Percentiles rank a stretch among this genome's conserved stretches.
Conservation (phyloP, 2,329 filamentous ascomycete species). For the Stachybotrys elegans region DNA sequence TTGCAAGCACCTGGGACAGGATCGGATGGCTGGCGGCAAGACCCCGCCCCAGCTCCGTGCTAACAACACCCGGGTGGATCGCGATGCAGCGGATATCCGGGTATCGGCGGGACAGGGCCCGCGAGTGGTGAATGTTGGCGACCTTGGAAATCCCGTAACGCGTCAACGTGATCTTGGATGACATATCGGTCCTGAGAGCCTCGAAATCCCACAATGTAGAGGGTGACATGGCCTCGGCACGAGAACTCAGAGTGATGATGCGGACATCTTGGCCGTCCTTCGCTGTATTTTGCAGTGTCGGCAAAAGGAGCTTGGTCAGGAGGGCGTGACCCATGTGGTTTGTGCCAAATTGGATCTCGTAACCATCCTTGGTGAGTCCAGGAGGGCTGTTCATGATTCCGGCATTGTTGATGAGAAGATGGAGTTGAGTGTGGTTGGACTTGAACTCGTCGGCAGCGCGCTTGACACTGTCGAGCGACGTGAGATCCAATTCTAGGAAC, state of each 20-base stretch:
- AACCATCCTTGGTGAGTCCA: conserved; percentile 33
- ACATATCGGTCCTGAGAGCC: conserved; percentile 1
- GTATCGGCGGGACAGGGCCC: background rate
- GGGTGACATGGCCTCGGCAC: background rate
- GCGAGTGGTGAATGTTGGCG: conserved; percentile 2
- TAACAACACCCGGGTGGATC: conserved; percentile 4
- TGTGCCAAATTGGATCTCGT: conserved; percentile 39
- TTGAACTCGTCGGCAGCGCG: conserved; percentile 31
- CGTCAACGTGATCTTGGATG: background rate
- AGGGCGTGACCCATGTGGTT: conserved; percentile 42
- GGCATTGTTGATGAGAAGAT: conserved; percentile 37
- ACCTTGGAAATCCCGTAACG: conserved; percentile 6
- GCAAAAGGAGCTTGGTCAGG: conserved; percentile 29
- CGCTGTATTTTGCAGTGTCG: conserved; percentile 15
- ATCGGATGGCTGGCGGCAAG: background rate
- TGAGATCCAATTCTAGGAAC: conserved; percentile 40
- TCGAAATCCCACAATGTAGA: background rate
- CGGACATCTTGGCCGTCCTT: background rate
- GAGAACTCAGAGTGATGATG: background rate
- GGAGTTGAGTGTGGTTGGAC: conserved; percentile 24
- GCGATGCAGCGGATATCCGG: conserved; percentile 1
- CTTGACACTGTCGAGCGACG: conserved; percentile 36
- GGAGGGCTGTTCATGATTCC: conserved; percentile 30
- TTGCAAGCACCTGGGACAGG: background rate
- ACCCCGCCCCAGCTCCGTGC: background rate